Conservation (phyloP, 2,329 filamentous ascomycete genomes). For the Pseudocercospora crystallina region DNA sequence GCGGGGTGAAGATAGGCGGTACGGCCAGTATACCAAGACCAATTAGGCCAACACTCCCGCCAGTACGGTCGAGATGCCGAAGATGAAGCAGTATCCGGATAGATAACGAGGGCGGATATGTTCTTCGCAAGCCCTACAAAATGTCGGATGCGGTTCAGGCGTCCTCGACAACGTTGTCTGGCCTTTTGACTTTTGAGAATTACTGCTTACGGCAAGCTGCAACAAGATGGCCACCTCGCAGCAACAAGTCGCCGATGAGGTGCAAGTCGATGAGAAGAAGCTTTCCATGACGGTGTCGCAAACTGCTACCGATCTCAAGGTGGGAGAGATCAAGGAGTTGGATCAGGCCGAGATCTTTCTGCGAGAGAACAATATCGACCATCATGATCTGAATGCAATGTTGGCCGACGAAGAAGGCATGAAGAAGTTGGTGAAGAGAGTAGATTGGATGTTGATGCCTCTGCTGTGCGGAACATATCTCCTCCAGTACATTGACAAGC, state of each 20-base stretch:
- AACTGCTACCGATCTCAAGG: slow-evolving; percentile 23
- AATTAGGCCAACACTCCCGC: no score
- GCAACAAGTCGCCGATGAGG: background rate
- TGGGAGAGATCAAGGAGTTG: slow-evolving; percentile 40
- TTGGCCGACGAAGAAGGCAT: slow-evolving; percentile 43
- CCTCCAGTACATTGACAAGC: slow-evolving; percentile 50
- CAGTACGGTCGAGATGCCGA: no score
- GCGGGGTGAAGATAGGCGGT: no score
- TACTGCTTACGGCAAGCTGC: no score
- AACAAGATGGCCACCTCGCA: no score
- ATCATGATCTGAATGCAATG: slow-evolving; percentile 45
- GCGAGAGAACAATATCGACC: slow-evolving; percentile 47
- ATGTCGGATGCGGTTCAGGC: no score
- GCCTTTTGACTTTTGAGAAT: no score
- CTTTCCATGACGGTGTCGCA: slow-evolving; percentile 13
- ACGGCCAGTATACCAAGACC: no score
- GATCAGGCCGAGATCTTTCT: slow-evolving; percentile 53
- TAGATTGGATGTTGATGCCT: slow-evolving; percentile 54
- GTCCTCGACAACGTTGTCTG: no score
- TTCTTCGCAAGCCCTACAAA: no score
- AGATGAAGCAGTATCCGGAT: no score
- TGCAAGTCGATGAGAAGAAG: slow-evolving; percentile 15
- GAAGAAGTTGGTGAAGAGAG: slow-evolving; percentile 42
- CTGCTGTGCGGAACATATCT: slow-evolving; percentile 53
- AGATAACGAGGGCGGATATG: no score